Percentiles rank a stretch among this genome's conserved stretches.
phyloP scores from a whole-genome alignment of 23 red algal genomes.

The Gracilaria caudata region DNA sequence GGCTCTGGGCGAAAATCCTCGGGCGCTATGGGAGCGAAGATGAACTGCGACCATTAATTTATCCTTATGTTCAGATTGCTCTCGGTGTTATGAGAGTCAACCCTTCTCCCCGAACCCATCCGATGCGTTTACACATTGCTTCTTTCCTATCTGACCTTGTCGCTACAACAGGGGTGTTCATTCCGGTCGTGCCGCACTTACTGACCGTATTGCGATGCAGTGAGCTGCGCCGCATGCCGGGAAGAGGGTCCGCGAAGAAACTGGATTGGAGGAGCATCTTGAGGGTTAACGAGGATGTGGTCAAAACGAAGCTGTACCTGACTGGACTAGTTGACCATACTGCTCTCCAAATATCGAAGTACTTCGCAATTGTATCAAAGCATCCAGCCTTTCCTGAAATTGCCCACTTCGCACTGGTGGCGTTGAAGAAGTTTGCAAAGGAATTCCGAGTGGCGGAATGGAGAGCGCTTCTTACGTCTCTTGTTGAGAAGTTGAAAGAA shows the following conservation, averaged over 20 bases:
- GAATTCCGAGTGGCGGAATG: slow-evolving; percentile 57
- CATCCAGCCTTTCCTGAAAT: slow-evolving; percentile 83
- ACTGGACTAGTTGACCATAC: slow-evolving; percentile 63
- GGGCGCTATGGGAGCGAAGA: slow-evolving; percentile 54
- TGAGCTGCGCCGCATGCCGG: slow-evolving; percentile 69
- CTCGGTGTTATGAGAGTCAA: slow-evolving; percentile 65
- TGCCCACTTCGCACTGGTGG: slow-evolving; percentile 33
- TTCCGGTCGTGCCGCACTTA: slow-evolving; percentile 70
- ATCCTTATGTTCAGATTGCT: slow-evolving; percentile 78
- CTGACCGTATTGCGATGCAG: slow-evolving; percentile 52
- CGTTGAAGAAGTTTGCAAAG: slow-evolving; percentile 53
- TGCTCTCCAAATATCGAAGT: slow-evolving; percentile 56
- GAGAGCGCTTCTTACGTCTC: slow-evolving; percentile 23
- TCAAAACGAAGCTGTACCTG: slow-evolving; percentile 67
- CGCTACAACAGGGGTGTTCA: slow-evolving; percentile 48
- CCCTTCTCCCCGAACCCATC: slow-evolving; percentile 61
- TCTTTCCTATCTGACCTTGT: slow-evolving; percentile 62
- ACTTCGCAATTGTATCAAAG: slow-evolving; percentile 58
- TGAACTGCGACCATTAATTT: slow-evolving; percentile 74
- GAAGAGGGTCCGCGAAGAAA: slow-evolving; percentile 24
- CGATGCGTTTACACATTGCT: slow-evolving; percentile 74
- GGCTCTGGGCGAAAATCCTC: slow-evolving; percentile 72
- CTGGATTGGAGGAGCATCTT: slow-evolving; percentile 74
- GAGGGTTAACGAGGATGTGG: slow-evolving; percentile 46
- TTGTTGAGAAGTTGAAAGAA: slow-evolving; percentile 65